These are phyloP conservation scores for Solanum hybrid DNA, from an alignment of 305 asterid species.

Conservation along the genomic window DNA sequence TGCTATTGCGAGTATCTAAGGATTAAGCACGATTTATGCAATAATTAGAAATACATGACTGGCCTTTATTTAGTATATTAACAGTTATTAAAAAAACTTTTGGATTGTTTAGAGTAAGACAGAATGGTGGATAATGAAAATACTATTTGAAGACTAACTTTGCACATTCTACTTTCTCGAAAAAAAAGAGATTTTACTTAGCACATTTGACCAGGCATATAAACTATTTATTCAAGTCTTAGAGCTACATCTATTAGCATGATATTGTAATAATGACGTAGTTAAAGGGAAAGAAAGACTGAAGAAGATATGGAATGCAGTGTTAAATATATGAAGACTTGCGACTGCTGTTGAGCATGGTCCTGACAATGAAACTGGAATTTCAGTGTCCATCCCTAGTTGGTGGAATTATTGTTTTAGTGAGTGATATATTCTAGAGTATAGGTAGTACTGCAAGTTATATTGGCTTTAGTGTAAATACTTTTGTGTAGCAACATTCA, in stretches of 20 bases:
- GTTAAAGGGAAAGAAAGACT: neutral
- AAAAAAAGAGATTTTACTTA: neutral
- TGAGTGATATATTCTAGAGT: neutral
- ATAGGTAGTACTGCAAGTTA: neutral
- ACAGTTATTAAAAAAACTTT: neutral
- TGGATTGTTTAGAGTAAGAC: neutral
- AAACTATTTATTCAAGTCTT: neutral
- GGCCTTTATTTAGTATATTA: neutral
- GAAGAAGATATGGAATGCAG: neutral
- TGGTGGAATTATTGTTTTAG: neutral
- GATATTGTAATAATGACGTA: neutral
- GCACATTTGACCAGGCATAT: neutral
- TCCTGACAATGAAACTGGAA: neutral
- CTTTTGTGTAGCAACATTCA: neutral
- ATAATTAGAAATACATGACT: neutral
- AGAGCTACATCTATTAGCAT: neutral
- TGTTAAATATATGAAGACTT: neutral
- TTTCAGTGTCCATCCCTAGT: neutral
- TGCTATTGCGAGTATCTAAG: neutral
- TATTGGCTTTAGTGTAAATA: neutral
- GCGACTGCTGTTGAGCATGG: neutral
- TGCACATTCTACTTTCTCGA: neutral
- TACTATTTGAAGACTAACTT: neutral
- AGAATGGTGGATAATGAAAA: neutral
- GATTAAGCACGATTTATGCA: neutral